Conservation (phyloP, 73 alveolate species). For the Paramecium tetraurelia region DNA sequence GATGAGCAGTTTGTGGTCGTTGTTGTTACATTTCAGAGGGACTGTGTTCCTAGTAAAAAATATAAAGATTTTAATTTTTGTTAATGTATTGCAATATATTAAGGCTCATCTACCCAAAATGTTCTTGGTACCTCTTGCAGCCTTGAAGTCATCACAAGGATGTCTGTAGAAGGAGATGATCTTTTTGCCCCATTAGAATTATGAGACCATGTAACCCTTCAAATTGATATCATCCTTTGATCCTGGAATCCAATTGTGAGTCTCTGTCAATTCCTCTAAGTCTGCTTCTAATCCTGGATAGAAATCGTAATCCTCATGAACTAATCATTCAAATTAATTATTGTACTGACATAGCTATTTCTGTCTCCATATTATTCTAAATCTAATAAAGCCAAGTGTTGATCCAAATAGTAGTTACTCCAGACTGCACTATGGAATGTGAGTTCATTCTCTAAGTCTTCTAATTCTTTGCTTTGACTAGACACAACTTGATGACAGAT, state of each 20-base stretch:
- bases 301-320: conserved; percentile 61
- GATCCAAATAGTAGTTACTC: conserved; percentile 56
- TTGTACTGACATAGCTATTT: not conserved
- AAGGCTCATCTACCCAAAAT: conserved; percentile 63
- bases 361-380: conserved; percentile 57
- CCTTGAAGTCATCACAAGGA: conserved; percentile 65
- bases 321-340: not conserved
- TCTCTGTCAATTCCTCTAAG: conserved; percentile 55
- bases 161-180: conserved; percentile 59
- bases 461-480: conserved; percentile 50
- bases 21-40: not conserved
- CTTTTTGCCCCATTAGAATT: conserved; percentile 64
- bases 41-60: not conserved
- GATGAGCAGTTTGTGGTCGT: not conserved
- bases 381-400: conserved; percentile 53
- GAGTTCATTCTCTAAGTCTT: conserved; percentile 58
- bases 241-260: conserved; percentile 67
- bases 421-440: conserved; percentile 61
- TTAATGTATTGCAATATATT: not conserved
- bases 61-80: not conserved
- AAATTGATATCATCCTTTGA: conserved; percentile 62
- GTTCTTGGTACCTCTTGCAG: conserved; percentile 64
- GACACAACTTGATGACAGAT: conserved; percentile 61
- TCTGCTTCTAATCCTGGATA: conserved; percentile 59
- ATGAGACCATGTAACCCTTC: conserved; percentile 49